Conservation (phyloP, 352 stramenopile species). For the Ochromonadaceae sp. region DNA sequence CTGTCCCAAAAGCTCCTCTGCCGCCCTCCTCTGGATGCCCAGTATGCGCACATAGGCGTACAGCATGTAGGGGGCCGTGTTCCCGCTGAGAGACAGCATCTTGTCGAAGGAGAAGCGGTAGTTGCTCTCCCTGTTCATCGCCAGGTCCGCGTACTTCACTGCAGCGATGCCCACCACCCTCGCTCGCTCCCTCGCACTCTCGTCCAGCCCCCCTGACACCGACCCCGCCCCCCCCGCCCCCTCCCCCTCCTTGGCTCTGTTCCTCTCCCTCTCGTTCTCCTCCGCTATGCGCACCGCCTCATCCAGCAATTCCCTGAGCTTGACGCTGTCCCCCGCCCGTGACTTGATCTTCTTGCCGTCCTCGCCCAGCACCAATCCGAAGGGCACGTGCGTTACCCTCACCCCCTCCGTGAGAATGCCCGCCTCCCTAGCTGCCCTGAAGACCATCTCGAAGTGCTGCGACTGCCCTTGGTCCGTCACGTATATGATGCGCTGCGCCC, state of each 20-base stretch:
- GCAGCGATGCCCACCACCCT: constrained; percentile 44
- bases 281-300: constrained; percentile 79
- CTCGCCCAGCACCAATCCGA: constrained; percentile 66
- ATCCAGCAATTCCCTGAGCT: constrained; percentile 91
- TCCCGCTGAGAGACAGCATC: constrained; percentile 96
- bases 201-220: too few relatives aligned
- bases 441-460: constrained; percentile 65
- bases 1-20: constrained; percentile 18
- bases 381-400: constrained; percentile 62
- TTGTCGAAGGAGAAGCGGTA: constrained; percentile 98
- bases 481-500: constrained; percentile 61
- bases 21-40: constrained; percentile 40
- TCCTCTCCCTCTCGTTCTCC: constrained; percentile 41
- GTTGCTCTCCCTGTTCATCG: constrained; percentile 91
- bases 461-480: constrained; percentile 68
- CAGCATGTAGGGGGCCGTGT: constrained; percentile 98
- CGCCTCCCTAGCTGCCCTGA: constrained; percentile 43
- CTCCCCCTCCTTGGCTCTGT: constrained; percentile 29
- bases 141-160: constrained; percentile 99
- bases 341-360: constrained; percentile 96
- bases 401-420: constrained; percentile 37
- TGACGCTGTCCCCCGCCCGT: constrained; percentile 88
- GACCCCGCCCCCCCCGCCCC: not conserved
- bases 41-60: constrained; percentile 94
- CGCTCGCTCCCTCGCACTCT: constrained; percentile 62